Percentiles rank a stretch among this genome's conserved stretches.
phyloP scores from a whole-genome alignment of 805 yeast species.

The Blastobotrys attinorum region DNA sequence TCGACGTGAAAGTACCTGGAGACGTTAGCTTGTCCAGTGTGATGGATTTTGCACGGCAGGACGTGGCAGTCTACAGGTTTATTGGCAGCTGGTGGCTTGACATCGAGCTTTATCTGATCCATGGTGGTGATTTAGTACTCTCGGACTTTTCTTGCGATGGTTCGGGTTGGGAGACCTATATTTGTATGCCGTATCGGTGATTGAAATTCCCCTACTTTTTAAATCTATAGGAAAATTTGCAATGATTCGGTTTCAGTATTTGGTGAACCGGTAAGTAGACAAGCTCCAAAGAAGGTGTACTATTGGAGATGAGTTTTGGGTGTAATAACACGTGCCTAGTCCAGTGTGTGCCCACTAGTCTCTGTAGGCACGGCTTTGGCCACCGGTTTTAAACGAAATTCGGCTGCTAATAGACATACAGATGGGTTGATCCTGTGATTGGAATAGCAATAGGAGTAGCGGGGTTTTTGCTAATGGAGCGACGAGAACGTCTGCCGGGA shows the following conservation, averaged over 20 bases:
- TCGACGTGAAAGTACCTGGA: slow-evolving; percentile 12
- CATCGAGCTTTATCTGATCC: neutral
- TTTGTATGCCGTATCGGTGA: slow-evolving; percentile 1
- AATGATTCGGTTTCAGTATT: slow-evolving; percentile 2
- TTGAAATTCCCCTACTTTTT: neutral
- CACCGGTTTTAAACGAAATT: neutral
- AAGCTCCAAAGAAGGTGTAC: too few relatives aligned
- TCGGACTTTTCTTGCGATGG: too few relatives aligned
- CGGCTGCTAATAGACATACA: slow-evolving; percentile 1
- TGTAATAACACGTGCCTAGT: too few relatives aligned
- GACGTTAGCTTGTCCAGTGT: slow-evolving; percentile 22
- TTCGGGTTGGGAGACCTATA: too few relatives aligned
- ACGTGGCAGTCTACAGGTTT: slow-evolving; percentile 17
- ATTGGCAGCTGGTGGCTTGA: neutral
- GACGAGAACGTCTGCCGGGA: slow-evolving; percentile 10
- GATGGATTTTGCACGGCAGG: slow-evolving; percentile 22
- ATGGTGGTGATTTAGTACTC: neutral
- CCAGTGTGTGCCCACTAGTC: too few relatives aligned
- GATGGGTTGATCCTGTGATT: slow-evolving; percentile 14
- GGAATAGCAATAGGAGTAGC: slow-evolving; percentile 14
- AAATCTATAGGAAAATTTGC: neutral
- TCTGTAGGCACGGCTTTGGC: too few relatives aligned
- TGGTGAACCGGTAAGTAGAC: slow-evolving; percentile 4
- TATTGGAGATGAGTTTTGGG: too few relatives aligned
- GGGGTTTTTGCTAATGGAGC: slow-evolving; percentile 12